Evolutionary conservation across 2,329 filamentous ascomycete species (phyloP), one percentile per base, ranked within the genome.

Genomic region (Cordyceps cicadae): DNA sequence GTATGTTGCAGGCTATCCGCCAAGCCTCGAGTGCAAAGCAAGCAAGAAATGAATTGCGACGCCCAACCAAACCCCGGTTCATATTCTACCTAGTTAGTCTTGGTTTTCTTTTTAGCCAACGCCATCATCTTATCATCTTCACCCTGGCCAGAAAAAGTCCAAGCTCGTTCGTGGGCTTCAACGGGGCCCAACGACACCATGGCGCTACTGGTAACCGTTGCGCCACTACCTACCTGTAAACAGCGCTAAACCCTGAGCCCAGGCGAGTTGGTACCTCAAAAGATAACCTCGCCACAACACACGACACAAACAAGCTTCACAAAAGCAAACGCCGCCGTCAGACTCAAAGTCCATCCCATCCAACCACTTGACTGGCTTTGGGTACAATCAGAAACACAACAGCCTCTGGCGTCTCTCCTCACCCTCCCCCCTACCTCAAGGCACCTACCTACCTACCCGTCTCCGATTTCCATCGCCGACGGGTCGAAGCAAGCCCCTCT

Each of bases 201-300:
- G 48, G 48, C 46, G 56, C 48, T 45, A 52, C 24, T 4, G 24
- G 24, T 24, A 24, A 59, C 48, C 48, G 56, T 59, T 59, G 39
- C 56, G 56, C 48, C 49, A 52, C 55, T 51, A 41, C n/a, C n/a
- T n/a, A n/a, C n/a, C n/a, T n/a, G n/a, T 43, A 34, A 52, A 57
- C 15, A 43, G 43, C 52, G 48, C 56, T 59, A 45, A 52, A 34
- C 29, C 54, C 21, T 21, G n/a, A n/a, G n/a, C n/a, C n/a, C n/a
- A n/a, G n/a, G n/a, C n/a, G n/a, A n/a, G n/a, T n/a, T n/a, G n/a
- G 32, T 34, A 34, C 32, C 32, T 34, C 5, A 37, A 37, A 37
- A 37, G 11, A 14, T 11, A 14, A 37, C 34, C 34, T 37, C 12
- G 34, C 34, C 34, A 37, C 34, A 37, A 11, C 34, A 37, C 34